These are phyloP conservation scores for Mycena venus DNA, from an alignment of 768 basidiomycete genomes.

Conservation along the genomic window DNA sequence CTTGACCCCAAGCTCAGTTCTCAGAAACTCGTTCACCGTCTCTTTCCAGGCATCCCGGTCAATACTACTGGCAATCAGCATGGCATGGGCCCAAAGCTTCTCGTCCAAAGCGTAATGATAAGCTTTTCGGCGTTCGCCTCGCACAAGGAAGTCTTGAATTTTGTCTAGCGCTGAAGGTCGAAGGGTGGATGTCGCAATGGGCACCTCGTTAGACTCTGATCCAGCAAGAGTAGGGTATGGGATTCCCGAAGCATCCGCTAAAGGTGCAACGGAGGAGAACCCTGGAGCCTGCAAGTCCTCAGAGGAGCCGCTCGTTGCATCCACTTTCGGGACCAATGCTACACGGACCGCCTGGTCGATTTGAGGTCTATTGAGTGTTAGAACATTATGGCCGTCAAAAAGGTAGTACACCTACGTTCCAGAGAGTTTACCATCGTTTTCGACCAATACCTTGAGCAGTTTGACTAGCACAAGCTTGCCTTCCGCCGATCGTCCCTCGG, in stretches of 20 bases:
- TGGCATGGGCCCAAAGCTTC: constrained; percentile 94
- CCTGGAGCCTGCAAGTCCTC: constrained; percentile 33
- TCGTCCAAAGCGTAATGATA: constrained; percentile 91
- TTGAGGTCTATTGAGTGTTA: constrained; percentile 55
- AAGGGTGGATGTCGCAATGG: constrained; percentile 72
- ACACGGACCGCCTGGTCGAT: constrained; percentile 82
- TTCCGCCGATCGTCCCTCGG: constrained; percentile 73
- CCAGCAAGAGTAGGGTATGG: constrained; percentile 38
- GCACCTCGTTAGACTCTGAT: constrained; percentile 56
- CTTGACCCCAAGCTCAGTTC: constrained; percentile 72
- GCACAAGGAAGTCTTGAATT: constrained; percentile 83
- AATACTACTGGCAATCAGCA: constrained; percentile 92
- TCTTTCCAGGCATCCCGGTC: constrained; percentile 97
- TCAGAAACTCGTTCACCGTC: constrained; percentile 87
- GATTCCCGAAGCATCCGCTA: constrained; percentile 32
- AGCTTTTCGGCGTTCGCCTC: constrained; percentile 89
- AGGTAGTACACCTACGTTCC: constrained; percentile 76
- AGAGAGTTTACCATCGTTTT: constrained; percentile 88
- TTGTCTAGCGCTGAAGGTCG: constrained; percentile 77
- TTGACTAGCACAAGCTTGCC: constrained; percentile 82
- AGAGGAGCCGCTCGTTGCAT: constrained; percentile 41
- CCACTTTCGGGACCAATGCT: constrained; percentile 75
- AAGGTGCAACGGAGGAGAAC: constrained; percentile 46
- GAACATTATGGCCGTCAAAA: constrained; percentile 6
- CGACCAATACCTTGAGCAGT: constrained; percentile 84